Evolutionary conservation across 2,329 filamentous ascomycete species (phyloP).

Genomic region (Epichloe bromicola): DNA sequence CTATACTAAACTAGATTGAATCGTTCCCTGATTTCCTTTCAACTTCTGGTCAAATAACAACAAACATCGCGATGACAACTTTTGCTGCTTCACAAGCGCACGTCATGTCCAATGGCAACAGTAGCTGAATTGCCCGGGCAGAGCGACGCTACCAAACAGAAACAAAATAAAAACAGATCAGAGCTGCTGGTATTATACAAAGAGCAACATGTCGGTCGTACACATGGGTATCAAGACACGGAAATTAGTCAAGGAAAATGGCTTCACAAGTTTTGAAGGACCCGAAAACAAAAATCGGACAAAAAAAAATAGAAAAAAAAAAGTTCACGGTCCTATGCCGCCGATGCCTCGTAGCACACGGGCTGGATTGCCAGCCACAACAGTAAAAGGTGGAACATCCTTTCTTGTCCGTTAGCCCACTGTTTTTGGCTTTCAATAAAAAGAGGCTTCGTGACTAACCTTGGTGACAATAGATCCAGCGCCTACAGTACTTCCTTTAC

Average conservation of each 20-base stretch:
- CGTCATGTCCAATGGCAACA: neutral
- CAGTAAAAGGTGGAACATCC: conserved; percentile 55
- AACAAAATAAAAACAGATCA: neutral
- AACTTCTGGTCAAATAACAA: too few relatives aligned
- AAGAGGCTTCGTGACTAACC: conserved; percentile 24
- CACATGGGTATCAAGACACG: conserved; percentile 20
- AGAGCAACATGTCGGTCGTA: conserved; percentile 4
- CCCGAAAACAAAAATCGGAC: too few relatives aligned
- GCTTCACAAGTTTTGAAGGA: neutral
- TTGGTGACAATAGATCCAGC: conserved; percentile 79
- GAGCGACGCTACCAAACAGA: neutral
- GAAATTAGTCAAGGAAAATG: conserved; percentile 5
- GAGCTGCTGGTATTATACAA: conserved; percentile 9
- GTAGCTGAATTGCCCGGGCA: neutral
- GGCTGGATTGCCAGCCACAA: conserved; percentile 59
- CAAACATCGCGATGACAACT: neutral
- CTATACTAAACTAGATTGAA: too few relatives aligned
- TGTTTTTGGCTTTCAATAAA: too few relatives aligned
- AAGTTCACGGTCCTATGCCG: conserved; percentile 18
- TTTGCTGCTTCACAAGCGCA: neutral
- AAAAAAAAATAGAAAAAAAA: too few relatives aligned
- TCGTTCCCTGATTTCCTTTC: too few relatives aligned
- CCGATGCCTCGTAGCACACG: conserved; percentile 35
- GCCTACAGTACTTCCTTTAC: conserved; percentile 65
- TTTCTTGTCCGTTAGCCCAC: conserved; percentile 11